phyloP scores from a whole-genome alignment of 352 stramenopile genomes.

The Phytophthora cactorum region DNA sequence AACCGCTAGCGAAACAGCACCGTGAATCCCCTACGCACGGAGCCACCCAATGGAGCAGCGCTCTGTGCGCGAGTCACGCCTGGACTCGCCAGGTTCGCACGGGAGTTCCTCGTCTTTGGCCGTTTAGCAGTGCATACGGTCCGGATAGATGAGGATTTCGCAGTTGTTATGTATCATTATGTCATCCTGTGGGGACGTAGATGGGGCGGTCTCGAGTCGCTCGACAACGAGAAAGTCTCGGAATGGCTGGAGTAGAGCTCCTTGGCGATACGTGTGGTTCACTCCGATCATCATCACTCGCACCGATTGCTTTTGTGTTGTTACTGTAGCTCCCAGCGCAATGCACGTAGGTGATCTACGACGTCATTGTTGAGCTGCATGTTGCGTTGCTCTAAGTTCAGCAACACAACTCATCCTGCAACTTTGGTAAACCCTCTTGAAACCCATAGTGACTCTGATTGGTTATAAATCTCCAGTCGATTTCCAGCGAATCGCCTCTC shows the following conservation, averaged over 20 bases:
- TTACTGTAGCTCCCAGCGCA: not conserved
- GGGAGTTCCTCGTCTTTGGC: constrained; percentile 24
- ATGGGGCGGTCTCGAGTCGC: not conserved
- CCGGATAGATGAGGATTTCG: constrained; percentile 12
- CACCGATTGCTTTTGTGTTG: not conserved
- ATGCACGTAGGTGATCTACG: no score
- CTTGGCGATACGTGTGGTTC: not conserved
- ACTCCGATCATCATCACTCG: not conserved
- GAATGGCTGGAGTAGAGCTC: constrained; percentile 11
- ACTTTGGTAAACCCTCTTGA: not conserved
- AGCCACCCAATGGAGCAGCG: constrained; percentile 27
- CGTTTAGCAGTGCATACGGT: constrained; percentile 28
- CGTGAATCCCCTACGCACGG: constrained; percentile 15
- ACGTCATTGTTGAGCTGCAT: no score
- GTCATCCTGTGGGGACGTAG: constrained; percentile 17
- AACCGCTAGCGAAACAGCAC: constrained; percentile 27
- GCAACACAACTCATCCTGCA: no score
- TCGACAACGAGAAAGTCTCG: not conserved
- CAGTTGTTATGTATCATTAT: constrained; percentile 20
- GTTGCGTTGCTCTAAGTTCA: no score
- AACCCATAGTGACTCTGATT: not conserved
- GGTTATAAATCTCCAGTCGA: not conserved
- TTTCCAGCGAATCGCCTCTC: constrained; percentile 7
- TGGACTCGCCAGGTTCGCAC: constrained; percentile 14
- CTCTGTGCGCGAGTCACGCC: constrained; percentile 19